Conservation (phyloP, 371 early-diverging fungal species). For the Lichtheimia corymbifera region DNA sequence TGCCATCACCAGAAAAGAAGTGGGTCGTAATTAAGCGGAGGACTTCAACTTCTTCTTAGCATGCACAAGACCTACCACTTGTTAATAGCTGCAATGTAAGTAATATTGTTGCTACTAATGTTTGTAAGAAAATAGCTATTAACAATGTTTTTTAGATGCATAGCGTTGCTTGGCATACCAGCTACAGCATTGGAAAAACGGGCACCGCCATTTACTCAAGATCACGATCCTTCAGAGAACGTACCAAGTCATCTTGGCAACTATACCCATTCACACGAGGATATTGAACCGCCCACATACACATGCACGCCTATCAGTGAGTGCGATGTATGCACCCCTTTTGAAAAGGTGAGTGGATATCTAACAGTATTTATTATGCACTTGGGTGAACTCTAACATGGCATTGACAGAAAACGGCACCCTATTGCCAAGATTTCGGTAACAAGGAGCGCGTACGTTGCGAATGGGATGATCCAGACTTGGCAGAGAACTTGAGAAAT, state of each 20-base stretch:
- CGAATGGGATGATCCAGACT: conserved; percentile 45
- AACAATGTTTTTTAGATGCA: no score
- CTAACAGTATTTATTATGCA: background rate
- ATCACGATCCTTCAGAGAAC: background rate
- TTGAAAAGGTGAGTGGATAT: conserved; percentile 38
- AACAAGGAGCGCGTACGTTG: conserved; percentile 48
- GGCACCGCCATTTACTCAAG: conserved; percentile 16
- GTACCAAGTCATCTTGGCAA: conserved; percentile 30
- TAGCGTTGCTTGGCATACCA: background rate
- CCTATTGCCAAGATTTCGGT: conserved; percentile 45
- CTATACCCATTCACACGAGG: conserved; percentile 50
- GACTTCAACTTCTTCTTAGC: no score
- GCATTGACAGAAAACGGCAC: conserved; percentile 41
- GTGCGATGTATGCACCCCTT: conserved; percentile 43
- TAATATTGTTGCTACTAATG: no score
- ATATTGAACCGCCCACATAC: conserved; percentile 37
- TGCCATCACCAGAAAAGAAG: no score
- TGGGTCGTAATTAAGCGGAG: no score
- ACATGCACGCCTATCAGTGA: conserved; percentile 43
- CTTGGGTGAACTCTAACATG: background rate
- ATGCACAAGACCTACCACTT: no score
- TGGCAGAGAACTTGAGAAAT: conserved; percentile 28
- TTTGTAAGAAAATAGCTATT: no score
- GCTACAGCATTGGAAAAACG: conserved; percentile 5
- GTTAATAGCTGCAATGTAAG: no score